Percentiles rank a stretch among this genome's conserved stretches.
Conservation (phyloP, 768 basidiomycete species). For the Hortiboletus campestris region DNA sequence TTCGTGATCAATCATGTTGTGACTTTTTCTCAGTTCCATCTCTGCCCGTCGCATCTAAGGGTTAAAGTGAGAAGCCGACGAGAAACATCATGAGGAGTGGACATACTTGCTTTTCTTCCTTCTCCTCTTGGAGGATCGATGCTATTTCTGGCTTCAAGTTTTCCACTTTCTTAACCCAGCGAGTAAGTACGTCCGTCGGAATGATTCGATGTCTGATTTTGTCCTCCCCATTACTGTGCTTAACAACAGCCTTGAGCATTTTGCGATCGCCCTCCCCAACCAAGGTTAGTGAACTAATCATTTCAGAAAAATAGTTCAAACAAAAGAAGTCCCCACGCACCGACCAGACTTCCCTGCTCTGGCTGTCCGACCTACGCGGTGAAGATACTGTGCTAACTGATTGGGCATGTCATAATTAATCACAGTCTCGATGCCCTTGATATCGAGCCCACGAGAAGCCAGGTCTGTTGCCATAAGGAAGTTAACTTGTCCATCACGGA, state of each 20-base stretch:
- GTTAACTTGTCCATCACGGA: constrained; percentile 85
- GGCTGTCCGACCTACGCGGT: constrained; percentile 96
- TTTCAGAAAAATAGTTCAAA: constrained; percentile 7
- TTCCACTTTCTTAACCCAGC: constrained; percentile 69
- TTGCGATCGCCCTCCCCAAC: constrained; percentile 96
- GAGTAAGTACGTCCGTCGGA: constrained; percentile 67
- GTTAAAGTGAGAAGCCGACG: constrained; percentile 8
- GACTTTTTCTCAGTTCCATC: constrained; percentile 93
- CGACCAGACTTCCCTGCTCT: constrained; percentile 91
- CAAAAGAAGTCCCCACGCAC: constrained; percentile 41
- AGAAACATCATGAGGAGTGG: neutral
- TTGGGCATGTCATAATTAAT: constrained; percentile 99
- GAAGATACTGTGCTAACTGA: constrained; percentile 89
- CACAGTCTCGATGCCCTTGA: constrained; percentile 95
- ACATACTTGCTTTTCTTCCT: constrained; percentile 86
- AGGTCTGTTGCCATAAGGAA: constrained; percentile 96
- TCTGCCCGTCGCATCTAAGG: constrained; percentile 81
- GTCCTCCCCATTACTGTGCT: constrained; percentile 75
- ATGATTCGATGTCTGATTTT: constrained; percentile 87
- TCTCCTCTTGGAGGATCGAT: constrained; percentile 84
- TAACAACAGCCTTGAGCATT: constrained; percentile 94
- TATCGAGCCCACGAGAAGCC: constrained; percentile 93
- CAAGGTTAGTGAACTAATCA: constrained; percentile 80
- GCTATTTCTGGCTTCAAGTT: constrained; percentile 73
- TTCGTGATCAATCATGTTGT: constrained; percentile 93